Percentiles rank a stretch among this genome's conserved stretches.
Conservation (phyloP, 2,329 filamentous ascomycete genomes). For the Aspergillus fumigatiaffinis region DNA sequence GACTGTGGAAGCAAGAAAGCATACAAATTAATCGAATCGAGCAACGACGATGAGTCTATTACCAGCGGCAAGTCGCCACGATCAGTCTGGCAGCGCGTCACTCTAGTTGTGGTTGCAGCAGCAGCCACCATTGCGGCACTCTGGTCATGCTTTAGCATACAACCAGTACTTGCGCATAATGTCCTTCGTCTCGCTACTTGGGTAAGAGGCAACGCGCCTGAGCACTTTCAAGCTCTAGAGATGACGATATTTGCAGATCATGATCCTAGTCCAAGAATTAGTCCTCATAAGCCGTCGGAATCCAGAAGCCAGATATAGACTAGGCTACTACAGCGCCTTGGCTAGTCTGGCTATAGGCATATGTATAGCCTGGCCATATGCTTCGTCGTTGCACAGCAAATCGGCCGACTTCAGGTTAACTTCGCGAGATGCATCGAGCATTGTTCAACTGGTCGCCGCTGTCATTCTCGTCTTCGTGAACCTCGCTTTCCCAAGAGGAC, state of each 20-base stretch:
- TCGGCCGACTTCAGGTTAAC: slow-evolving; percentile 1
- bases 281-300: background rate
- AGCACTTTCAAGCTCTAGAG: too few relatives aligned
- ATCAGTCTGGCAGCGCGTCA: slow-evolving; percentile 3
- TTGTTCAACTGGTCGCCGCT: slow-evolving; percentile 3
- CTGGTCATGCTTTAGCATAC: background rate
- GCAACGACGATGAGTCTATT: background rate
- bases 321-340: slow-evolving; percentile 9
- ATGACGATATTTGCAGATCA: background rate
- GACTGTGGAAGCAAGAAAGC: background rate
- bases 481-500: slow-evolving; percentile 59
- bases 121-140: background rate
- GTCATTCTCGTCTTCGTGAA: slow-evolving; percentile 2
- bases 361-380: background rate
- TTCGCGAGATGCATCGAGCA: background rate
- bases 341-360: background rate
- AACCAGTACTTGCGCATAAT: too few relatives aligned
- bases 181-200: slow-evolving; percentile 1
- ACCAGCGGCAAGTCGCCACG: background rate
- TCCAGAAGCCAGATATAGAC: background rate
- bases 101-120: background rate
- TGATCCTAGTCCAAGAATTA: slow-evolving; percentile 2
- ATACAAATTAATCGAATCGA: background rate
- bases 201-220: background rate
- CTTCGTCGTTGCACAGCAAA: background rate